These are phyloP conservation scores for Pseudogymnoascus verrucosus DNA, from an alignment of 2,329 filamentous ascomycete species.

Conservation along the genomic window DNA sequence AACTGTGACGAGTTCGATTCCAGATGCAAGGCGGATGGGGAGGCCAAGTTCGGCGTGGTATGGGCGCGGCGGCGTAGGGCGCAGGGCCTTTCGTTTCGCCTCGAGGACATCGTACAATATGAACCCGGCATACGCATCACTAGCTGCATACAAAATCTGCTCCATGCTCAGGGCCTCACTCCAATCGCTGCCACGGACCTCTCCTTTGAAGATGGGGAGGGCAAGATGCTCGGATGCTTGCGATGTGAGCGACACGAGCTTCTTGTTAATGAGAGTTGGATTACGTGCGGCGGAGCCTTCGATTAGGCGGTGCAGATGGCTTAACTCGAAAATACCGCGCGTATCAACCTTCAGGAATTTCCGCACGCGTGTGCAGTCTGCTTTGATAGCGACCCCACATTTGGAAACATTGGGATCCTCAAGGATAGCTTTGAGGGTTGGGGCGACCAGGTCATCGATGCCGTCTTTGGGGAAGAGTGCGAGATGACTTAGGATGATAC, in stretches of 20 bases:
- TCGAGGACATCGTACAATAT: slow-evolving; percentile 69
- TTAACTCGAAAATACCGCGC: slow-evolving; percentile 68
- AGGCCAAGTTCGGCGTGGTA: slow-evolving; percentile 57
- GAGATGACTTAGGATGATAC: slow-evolving; percentile 75
- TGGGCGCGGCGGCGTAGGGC: slow-evolving; percentile 64
- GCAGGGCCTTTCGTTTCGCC: slow-evolving; percentile 53
- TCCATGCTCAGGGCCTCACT: slow-evolving; percentile 48
- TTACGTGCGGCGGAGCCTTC: slow-evolving; percentile 50
- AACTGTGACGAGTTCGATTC: slow-evolving; percentile 26
- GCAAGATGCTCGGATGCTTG: slow-evolving; percentile 65
- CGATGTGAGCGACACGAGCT: slow-evolving; percentile 54
- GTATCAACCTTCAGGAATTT: slow-evolving; percentile 58
- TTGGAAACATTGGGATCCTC: slow-evolving; percentile 65
- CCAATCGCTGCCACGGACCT: slow-evolving; percentile 71
- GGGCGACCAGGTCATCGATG: slow-evolving; percentile 53
- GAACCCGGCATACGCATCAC: slow-evolving; percentile 73
- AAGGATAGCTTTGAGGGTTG: slow-evolving; percentile 62
- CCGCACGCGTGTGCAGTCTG: slow-evolving; percentile 59
- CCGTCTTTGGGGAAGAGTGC: slow-evolving; percentile 48
- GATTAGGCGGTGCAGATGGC: slow-evolving; percentile 71
- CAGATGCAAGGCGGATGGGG: slow-evolving; percentile 51
- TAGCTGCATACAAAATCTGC: slow-evolving; percentile 69
- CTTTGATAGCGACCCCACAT: slow-evolving; percentile 66
- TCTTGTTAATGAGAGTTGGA: slow-evolving; percentile 54
- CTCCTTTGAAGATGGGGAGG: slow-evolving; percentile 68